Evolutionary conservation across 2,329 filamentous ascomycete genomes (phyloP), one percentile per base, ranked within the genome.

Genomic region (Diaporthe eres): DNA sequence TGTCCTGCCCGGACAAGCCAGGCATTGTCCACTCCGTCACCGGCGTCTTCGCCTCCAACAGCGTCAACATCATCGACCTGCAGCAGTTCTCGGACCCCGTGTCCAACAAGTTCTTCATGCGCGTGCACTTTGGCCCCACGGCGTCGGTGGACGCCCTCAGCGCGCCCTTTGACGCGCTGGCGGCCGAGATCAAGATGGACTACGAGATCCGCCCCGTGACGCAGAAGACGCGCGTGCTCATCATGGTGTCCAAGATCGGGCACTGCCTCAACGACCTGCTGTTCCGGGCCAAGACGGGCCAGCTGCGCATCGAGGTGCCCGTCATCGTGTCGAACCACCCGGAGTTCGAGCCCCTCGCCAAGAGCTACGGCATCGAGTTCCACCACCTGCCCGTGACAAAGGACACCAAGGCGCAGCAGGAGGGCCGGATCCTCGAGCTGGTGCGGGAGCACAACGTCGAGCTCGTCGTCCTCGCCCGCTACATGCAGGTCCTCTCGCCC

Each of bases 201-300:
- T 95, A 94, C 86, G 89, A 94, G 80, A 89, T 97, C 80, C 89
- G 92, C 19, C 90, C 93, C 4, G 89, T 92, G 17, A 86, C 91
- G 68, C 88, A 92, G 81, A 95, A 95, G 86, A 92, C 93, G 75
- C 90, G 92, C 78, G 92, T 96, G 67, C 87, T 97, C 80, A 95
- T 97, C 87, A 96, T 97, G 94, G 94, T 96, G 42, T 96, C 94
- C 81, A 96, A 96, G 87, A 96, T 95, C 80, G 94, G 94, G 73
- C 94, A 96, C 87, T 96, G 94, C 84, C 88, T 96, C 72, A 96
- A 96, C 84, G 94, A 96, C 84, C 87, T 97, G 67, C 89, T 97
- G 51, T 97, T 95, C 91, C 92, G 94, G 74, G 90, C 93, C 81
- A 93, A 92, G 83, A 92, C 92, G 25, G 91, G 91, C 61, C 94